These are phyloP conservation scores for Castanea crenata DNA, from an alignment of 306 rosid species.

Conservation along the genomic window DNA sequence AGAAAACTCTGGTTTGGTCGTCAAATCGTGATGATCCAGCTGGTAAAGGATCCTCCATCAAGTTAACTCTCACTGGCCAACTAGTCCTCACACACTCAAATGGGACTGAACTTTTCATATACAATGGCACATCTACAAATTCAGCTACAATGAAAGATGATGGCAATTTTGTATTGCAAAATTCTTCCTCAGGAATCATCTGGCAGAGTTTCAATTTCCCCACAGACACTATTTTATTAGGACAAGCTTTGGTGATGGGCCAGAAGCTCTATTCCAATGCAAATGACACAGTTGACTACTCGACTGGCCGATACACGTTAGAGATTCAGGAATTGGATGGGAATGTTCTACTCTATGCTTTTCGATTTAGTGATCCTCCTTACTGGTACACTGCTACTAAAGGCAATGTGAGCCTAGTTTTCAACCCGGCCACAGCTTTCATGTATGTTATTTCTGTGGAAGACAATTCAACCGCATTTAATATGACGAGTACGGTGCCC, in stretches of 20 bases:
- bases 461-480: not conserved
- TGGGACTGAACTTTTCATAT: not conserved
- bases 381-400: conserved; percentile 12
- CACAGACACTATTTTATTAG: conserved; percentile 30
- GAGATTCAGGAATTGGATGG: conserved; percentile 29
- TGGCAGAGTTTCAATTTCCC: conserved; percentile 40
- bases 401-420: conserved; percentile 11
- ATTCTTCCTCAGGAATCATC: not conserved
- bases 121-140: not conserved
- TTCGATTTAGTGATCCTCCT: conserved; percentile 6
- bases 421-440: conserved; percentile 21
- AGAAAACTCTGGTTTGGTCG: conserved; percentile 32
- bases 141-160: conserved; percentile 25
- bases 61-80: conserved; percentile 19
- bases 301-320: conserved; percentile 28
- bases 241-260: conserved; percentile 23
- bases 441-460: conserved; percentile 22
- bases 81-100: conserved; percentile 8
- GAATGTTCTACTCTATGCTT: conserved; percentile 24
- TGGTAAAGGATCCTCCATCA: conserved; percentile 20
- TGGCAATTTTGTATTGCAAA: conserved; percentile 24
- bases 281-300: conserved; percentile 23
- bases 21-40: conserved; percentile 30
- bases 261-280: conserved; percentile 31
- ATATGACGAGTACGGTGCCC: not conserved